phyloP scores from a whole-genome alignment of 768 basidiomycete genomes.

The Tylopilus vinaceipallidus region DNA sequence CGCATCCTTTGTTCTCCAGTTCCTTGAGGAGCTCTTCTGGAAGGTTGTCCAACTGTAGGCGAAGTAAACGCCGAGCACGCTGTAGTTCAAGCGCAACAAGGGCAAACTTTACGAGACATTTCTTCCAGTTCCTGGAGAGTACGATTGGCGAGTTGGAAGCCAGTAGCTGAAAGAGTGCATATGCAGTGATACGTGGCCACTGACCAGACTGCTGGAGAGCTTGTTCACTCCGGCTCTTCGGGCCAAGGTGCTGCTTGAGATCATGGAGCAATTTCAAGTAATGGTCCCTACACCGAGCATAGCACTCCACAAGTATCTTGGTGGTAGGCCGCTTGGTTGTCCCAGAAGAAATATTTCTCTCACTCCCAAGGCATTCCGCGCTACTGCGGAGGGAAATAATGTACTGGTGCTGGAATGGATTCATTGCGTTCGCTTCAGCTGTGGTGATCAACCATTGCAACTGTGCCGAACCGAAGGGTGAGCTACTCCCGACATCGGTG shows the following conservation, averaged over 20 bases:
- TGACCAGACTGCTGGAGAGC: slow-evolving; percentile 23
- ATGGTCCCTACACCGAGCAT: slow-evolving; percentile 1
- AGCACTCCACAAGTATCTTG: slow-evolving; percentile 6
- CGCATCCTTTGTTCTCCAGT: slow-evolving; percentile 23
- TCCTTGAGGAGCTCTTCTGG: slow-evolving; percentile 33
- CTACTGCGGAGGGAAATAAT: slow-evolving; percentile 14
- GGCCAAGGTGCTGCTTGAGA: slow-evolving; percentile 14
- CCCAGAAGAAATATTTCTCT: not conserved
- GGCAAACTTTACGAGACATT: slow-evolving; percentile 29
- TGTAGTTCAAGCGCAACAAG: slow-evolving; percentile 34
- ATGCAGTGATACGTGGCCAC: slow-evolving; percentile 39
- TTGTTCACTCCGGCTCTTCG: slow-evolving; percentile 9
- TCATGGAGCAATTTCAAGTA: not conserved
- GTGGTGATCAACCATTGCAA: slow-evolving; percentile 3
- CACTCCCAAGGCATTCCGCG: slow-evolving; percentile 11
- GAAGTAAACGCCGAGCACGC: slow-evolving; percentile 36
- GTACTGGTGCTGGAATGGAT: slow-evolving; percentile 13
- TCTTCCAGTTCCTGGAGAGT: slow-evolving; percentile 30
- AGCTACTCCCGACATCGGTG: not conserved
- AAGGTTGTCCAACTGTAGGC: slow-evolving; percentile 18
- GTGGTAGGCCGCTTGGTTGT: not conserved
- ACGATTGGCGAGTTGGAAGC: slow-evolving; percentile 20
- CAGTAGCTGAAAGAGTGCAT: slow-evolving; percentile 31
- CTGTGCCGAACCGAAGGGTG: not conserved
- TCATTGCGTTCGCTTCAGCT: not conserved